Evolutionary conservation across 495 filamentous ascomycete species (phyloP).

Genomic region (Bacidia gigantensis): DNA sequence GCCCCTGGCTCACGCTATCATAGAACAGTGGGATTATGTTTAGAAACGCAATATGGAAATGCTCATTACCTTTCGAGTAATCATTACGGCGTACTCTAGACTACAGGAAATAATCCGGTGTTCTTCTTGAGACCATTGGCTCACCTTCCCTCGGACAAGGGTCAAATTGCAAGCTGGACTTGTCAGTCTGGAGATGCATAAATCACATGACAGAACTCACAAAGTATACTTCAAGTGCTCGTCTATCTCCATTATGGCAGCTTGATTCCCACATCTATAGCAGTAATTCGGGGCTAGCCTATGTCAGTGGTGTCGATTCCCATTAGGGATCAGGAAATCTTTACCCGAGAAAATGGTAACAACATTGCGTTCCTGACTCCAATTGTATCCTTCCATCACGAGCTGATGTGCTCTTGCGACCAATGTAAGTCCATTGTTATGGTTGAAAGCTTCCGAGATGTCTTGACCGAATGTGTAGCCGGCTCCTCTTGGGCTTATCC

Average conservation of each 20-base stretch:
- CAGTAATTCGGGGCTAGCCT: slow-evolving; percentile 83
- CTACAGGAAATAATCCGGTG: slow-evolving; percentile 96
- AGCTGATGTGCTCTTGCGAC: slow-evolving; percentile 90
- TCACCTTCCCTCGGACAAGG: slow-evolving; percentile 94
- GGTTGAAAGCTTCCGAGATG: slow-evolving; percentile 98
- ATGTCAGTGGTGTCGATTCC: slow-evolving; percentile 16
- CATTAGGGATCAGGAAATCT: neutral
- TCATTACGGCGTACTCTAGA: neutral
- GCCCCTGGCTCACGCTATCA: neutral
- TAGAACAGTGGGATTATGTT: no score
- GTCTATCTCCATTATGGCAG: slow-evolving; percentile 99
- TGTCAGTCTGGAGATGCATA: no score
- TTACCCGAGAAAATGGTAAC: slow-evolving; percentile 97
- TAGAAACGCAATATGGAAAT: neutral
- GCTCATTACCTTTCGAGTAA: neutral
- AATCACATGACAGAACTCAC: no score
- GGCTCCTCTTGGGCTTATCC: slow-evolving; percentile 90
- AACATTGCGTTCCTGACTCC: slow-evolving; percentile 92
- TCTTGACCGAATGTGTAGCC: slow-evolving; percentile 99
- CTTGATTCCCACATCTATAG: slow-evolving; percentile 96
- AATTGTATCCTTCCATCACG: slow-evolving; percentile 98
- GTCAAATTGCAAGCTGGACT: slow-evolving; percentile 87
- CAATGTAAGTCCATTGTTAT: slow-evolving; percentile 95
- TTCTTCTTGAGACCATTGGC: slow-evolving; percentile 95
- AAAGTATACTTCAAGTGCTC: slow-evolving; percentile 99